Conservation (phyloP, 2,329 filamentous ascomycete species). For the Venturia asperata region DNA sequence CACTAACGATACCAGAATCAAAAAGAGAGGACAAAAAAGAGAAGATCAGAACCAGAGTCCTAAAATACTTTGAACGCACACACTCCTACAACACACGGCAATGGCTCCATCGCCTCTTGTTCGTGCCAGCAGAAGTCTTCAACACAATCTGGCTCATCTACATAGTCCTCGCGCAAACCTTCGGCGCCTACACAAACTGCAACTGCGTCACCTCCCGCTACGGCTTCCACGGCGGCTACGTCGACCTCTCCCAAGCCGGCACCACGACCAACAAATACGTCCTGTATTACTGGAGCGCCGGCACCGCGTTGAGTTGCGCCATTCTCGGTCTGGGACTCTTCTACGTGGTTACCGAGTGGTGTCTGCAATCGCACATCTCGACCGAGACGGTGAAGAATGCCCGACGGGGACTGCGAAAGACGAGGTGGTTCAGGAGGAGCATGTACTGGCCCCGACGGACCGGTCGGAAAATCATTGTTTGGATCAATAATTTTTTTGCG, state of each 20-base stretch:
- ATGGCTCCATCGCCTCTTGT: constrained; percentile 19
- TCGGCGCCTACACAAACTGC: constrained; percentile 19
- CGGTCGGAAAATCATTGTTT: background rate
- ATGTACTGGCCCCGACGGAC: constrained; percentile 14
- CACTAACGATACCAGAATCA: background rate
- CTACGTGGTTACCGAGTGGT: constrained; percentile 20
- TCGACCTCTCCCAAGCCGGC: constrained; percentile 12
- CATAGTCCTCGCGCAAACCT: constrained; percentile 18
- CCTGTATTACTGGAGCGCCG: constrained; percentile 15
- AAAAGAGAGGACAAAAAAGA: constrained; percentile 1
- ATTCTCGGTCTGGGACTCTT: constrained; percentile 17
- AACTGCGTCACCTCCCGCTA: constrained; percentile 17
- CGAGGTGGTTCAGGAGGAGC: constrained; percentile 16
- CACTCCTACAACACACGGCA: constrained; percentile 14
- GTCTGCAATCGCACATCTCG: constrained; percentile 18
- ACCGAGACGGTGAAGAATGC: constrained; percentile 18
- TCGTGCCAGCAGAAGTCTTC: constrained; percentile 17
- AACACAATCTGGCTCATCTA: constrained; percentile 18
- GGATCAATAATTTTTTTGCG: background rate
- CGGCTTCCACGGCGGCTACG: constrained; percentile 17
- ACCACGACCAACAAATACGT: constrained; percentile 13
- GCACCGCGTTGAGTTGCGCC: constrained; percentile 16
- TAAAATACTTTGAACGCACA: background rate
- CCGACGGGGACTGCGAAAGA: constrained; percentile 13
- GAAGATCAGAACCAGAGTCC: background rate